Conservation (phyloP, 139 green algal genomes). For the Marvania coccoides region DNA sequence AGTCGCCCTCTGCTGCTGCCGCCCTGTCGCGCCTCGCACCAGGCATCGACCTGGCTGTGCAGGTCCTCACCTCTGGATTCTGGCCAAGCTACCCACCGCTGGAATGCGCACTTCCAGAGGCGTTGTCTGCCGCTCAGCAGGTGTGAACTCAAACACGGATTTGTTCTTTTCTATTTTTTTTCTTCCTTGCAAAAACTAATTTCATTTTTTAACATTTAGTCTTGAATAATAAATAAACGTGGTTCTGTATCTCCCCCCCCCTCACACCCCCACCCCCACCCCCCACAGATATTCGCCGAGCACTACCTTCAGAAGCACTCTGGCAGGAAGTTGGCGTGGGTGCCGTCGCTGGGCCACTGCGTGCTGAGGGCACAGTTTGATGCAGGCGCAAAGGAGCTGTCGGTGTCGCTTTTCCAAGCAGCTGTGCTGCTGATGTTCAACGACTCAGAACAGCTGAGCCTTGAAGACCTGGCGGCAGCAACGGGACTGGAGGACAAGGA, state of each 20-base stretch:
- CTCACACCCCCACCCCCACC: not conserved
- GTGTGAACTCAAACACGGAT: not conserved
- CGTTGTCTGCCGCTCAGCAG: conserved; percentile 57
- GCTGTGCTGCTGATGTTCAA: conserved; percentile 97
- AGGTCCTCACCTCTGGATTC: conserved; percentile 89
- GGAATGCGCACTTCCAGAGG: conserved; percentile 75
- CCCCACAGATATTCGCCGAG: conserved; percentile 66
- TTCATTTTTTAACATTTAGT: not conserved
- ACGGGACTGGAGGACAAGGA: conserved; percentile 73
- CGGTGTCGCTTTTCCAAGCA: conserved; percentile 81
- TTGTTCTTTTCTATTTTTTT: not conserved
- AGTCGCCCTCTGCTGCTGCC: conserved; percentile 7
- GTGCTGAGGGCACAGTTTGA: conserved; percentile 75
- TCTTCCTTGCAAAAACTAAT: not conserved
- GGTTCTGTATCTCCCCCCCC: not conserved
- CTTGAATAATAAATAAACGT: too few relatives aligned
- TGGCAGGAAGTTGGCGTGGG: conserved; percentile 87
- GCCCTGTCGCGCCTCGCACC: conserved; percentile 18
- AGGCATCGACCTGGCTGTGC: conserved; percentile 77
- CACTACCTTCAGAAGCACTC: conserved; percentile 93
- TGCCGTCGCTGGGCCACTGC: conserved; percentile 77
- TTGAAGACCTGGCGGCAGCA: conserved; percentile 56
- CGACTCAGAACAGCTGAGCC: conserved; percentile 61
- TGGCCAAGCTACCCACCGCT: conserved; percentile 88
- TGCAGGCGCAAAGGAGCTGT: conserved; percentile 87